Base-by-base conservation (phyloP, 805 yeast species). In the Hanseniaspora lachancei region DNA sequence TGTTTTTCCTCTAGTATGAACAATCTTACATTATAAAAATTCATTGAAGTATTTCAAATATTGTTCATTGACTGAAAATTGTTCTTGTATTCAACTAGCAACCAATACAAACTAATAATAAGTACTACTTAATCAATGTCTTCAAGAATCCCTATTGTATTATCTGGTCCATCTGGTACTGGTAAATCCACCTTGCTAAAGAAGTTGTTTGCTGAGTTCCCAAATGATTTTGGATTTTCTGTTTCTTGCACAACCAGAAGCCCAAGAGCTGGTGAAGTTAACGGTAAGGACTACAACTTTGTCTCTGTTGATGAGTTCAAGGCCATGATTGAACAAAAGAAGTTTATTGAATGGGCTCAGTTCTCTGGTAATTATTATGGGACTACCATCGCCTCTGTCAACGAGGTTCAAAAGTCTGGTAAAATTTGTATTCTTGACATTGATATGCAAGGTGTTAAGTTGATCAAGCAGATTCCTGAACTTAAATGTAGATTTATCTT, bases 351-450 rank as follows among this genome's bases (percentile, higher is more conserved):
- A 72, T 88, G 95, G 93, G 98, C 99, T 5, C 93, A 89, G 71
- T 93, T 93, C 66, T 87, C 96, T 13, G 97, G 97, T 53, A 93
- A 93, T 76, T 89, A 86, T 76, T 93, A 93, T 71, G 99, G 99
- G 58, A 93, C 98, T 50, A 76, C 96, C 48, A 76, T 88, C 63
- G 83, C 80, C 65, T 83, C 96, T 34, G 97, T 93, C 47, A 77
- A 85, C 62, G 74, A 77, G 47, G 76, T 72, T 43, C 69, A 75
- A 35, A 70, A 71, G 53, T 68, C 76, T 58, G 86, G 88, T 63
- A 80, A 77, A 69, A 83, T 82, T 54, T 93, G 97, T 74, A 82
- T 93, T 60, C 76, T 93, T 67, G 99, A 93, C 71, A 93, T 93
- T 62, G 99, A 93, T 77, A 89, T 91, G 97, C 97, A 93, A 74